Evolutionary conservation across 78 protist genomes (phyloP), one percentile per base, ranked within the genome.

Genomic region (Neovahlkampfia damariscottae): DNA sequence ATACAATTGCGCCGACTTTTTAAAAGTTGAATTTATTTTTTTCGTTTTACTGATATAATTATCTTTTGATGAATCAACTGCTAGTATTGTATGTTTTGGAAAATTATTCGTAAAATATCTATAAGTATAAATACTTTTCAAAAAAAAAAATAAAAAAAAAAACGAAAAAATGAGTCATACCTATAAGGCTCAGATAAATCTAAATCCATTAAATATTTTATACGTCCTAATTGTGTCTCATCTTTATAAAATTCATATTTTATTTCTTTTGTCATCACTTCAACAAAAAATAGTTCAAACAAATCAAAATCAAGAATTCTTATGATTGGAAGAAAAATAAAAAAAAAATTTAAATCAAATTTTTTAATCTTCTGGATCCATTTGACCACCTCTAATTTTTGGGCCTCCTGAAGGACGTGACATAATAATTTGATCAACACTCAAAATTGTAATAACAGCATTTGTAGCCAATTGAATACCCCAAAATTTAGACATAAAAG

Each of bases 391-490:
- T 50, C 73, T 28, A 19, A 81, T 81, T 84, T 88, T 91, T 40
- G 98, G 96, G 27, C 98, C 98, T 28, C 99, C 98, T 1, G 99
- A 95, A 7, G 77, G 96, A 84, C 91, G 88, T 35, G 93, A 76
- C 98, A 98, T 96, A 85, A 98, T 96, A 58, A 98, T 95, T 83
- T 95, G 98, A 67, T 96, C 98, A n/a, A 75, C 79, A 29, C 97
- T 74, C 31, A 98, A 88, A 34, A 98, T 91, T 5, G 98, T 96
- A n/a, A 81, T 69, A 6, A 96, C 99, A 0, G 98, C 98, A 6
- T 94, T 86, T 30, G 95, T 76, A 6, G 99, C 99, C 5, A 89
- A 50, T 62, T 69, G 34, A 78, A 89, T 68, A 30, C 90, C 92
- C 68, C 88, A 84, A 75, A 71, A 73, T 84, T 93, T 93, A 29